Base-by-base conservation (phyloP, 73 alveolate genomes). In the Effrenium voratum region DNA sequence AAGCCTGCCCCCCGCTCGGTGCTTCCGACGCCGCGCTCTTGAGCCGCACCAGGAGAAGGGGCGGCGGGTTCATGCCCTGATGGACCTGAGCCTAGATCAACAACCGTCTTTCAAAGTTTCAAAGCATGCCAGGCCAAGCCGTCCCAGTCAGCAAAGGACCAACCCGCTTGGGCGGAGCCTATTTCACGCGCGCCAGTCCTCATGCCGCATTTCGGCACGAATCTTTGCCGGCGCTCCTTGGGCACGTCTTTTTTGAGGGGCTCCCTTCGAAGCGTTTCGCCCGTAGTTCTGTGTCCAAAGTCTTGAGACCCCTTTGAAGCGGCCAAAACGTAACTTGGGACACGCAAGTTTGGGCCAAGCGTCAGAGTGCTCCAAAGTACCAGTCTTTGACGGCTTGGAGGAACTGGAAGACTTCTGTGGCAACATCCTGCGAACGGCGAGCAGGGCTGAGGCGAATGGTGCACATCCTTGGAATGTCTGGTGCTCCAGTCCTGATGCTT, bases 331-430 rank as follows among this genome's bases (percentile, higher is more conserved):
- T 12, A 52, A 52, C 63, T 19, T 19, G 8, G 5, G 0, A 5
- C 77, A 12, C 77, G 6, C 28, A 66, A 66, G 43, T 24, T 40
- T 0, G n/a, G n/a, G 3, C 43, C 77, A 16, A 3, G 1, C 77
- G 28, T 16, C 77, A 36, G 26, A 8, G 77, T 12, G 34, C 77
- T 40, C n/a, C 95, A 68, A 87, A 87, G 81, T 87, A 87, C 95
- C 95, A 87, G 34, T 87, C 95, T 87, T 87, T 87, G 68, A 87
- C 95, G 22, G 85, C 95, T 46, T 87, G 95, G 38, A 87, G 85
- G 85, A 87, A 87, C 70, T 87, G 95, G 76, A 87, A 87, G 85
- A 87, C 95, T 32, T 87, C 85, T 28, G 95, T 87, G 41, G 95
- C 95, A 47, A 87, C 95, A 83, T 87, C 95, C 95, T 86, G 36